Base-by-base conservation (phyloP, 441 rosid genomes). In the Brassica hybrid region DNA sequence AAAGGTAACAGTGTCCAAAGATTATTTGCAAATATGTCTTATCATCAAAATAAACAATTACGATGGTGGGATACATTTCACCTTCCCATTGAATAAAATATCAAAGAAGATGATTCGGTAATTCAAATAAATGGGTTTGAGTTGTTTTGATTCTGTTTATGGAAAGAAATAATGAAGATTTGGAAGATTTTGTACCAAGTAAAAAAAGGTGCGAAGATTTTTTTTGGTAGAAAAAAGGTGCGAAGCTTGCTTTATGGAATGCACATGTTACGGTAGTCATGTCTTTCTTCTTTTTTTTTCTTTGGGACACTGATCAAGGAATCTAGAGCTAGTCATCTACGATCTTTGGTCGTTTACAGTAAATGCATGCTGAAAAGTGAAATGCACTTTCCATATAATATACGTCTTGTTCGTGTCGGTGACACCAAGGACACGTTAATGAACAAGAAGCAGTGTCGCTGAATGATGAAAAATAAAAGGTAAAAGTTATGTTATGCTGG, bases 81-180 rank as follows among this genome's bases (percentile, higher is more conserved):
- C 69, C 56, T 38, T 78, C 70, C 78, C 59, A 73, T 61, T 73
- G 43, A 56, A 25, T 10, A 52, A 66, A 27, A 2, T 3, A 43
- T 6, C 27, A 52, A 61, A 78, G 74, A 73, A 56, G 60, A 73
- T 52, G 70, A 78, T 67, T 78, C 74, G 77, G 64, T 73, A 61
- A 72, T 71, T 61, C 75, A 76, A 27, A 32, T 18, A 66, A 65
- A 77, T 65, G 68, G 54, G 64, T 71, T 77, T 72, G n/a, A 21
- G 43, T 73, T 73, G 61, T 52, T 67, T 78, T 68, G 38, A 73
- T 73, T 73, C 73, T 73, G 71, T 62, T 73, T 62, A 73, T 68
- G 81, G 61, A 73, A 73, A 78, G 81, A 78, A 73, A 73, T 52
- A 73, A 67, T 69, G 71, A 73, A 78, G 81, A 78, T 78, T 72